These are phyloP conservation scores for Lentinus brumalis DNA, from an alignment of 768 basidiomycete species.

Conservation along the genomic window DNA sequence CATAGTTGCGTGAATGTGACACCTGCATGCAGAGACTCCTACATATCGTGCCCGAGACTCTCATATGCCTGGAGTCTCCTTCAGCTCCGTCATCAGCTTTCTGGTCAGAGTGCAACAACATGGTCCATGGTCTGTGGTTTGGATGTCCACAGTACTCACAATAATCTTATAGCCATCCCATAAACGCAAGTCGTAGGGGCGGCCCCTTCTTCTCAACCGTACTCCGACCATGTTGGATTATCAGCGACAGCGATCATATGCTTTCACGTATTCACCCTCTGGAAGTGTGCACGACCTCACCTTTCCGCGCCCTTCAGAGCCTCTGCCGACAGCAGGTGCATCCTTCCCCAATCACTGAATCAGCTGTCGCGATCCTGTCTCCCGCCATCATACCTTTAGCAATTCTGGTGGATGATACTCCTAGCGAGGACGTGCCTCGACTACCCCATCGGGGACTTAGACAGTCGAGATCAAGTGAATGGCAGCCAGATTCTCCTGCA, in stretches of 20 bases:
- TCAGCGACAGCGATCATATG: constrained; percentile 9
- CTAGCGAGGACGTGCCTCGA: too few species aligned
- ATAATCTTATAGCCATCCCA: not conserved
- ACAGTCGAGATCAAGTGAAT: too few species aligned
- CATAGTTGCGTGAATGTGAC: too few species aligned
- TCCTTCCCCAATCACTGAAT: too few species aligned
- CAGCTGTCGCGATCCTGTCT: too few species aligned
- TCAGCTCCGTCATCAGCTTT: constrained; percentile 4
- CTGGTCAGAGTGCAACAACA: constrained; percentile 3
- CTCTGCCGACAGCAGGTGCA: too few species aligned
- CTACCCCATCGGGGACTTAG: too few species aligned
- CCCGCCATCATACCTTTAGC: too few species aligned
- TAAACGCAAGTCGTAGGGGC: constrained; percentile 1
- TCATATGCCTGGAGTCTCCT: not conserved
- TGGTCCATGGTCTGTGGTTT: not conserved
- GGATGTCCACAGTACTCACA: constrained; percentile 13
- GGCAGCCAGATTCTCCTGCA: too few species aligned
- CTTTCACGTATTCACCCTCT: not conserved
- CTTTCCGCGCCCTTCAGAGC: too few species aligned
- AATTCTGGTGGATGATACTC: too few species aligned
- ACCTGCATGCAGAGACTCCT: too few species aligned
- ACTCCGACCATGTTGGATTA: not conserved
- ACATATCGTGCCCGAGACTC: not conserved
- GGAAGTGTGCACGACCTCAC: not conserved
- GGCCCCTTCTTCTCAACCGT: not conserved